These are phyloP conservation scores for Aspergillus kassunensis DNA, from an alignment of 495 filamentous ascomycete genomes.

Conservation along the genomic window DNA sequence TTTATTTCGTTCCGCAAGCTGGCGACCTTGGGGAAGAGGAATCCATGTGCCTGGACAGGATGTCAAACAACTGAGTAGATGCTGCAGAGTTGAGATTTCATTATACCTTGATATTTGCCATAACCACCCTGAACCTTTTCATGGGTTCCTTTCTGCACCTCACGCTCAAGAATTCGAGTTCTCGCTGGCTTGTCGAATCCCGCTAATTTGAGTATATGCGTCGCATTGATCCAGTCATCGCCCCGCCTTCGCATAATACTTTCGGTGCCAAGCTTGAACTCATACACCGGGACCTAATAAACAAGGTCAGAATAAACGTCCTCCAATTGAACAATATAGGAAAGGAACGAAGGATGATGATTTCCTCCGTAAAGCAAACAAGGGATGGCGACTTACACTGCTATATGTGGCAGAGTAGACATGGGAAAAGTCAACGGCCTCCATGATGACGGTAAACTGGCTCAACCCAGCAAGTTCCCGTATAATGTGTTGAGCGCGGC, in stretches of 20 bases:
- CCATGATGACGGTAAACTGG: conserved; percentile 36
- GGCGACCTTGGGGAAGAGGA: conserved; percentile 73
- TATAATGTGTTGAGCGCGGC: conserved; percentile 12
- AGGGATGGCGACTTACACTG: conserved; percentile 71
- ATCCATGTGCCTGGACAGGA: conserved; percentile 80
- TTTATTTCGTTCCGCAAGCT: conserved; percentile 79
- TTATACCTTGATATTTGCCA: conserved; percentile 93
- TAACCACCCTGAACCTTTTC: conserved; percentile 98
- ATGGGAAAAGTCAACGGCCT: conserved; percentile 34
- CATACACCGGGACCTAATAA: conserved; percentile 79
- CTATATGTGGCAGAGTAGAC: conserved; percentile 93
- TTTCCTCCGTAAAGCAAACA: too few species aligned
- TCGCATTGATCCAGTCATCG: conserved; percentile 94
- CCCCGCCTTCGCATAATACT: conserved; percentile 84
- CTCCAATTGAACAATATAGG: neutral
- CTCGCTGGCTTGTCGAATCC: conserved; percentile 85
- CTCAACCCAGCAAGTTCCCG: conserved; percentile 21
- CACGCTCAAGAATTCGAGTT: conserved; percentile 90
- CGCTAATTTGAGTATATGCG: conserved; percentile 88
- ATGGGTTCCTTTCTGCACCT: conserved; percentile 92
- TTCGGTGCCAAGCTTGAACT: conserved; percentile 74
- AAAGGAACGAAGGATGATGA: neutral
- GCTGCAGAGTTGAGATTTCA: conserved; percentile 2
- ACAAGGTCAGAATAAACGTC: neutral
- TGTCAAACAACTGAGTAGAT: conserved; percentile 15